A percentile compares a stretch with the other conserved stretches of the same genome.
Evolutionary conservation across 345 rosid species (phyloP).

Genomic region (Populus pruinosa): DNA sequence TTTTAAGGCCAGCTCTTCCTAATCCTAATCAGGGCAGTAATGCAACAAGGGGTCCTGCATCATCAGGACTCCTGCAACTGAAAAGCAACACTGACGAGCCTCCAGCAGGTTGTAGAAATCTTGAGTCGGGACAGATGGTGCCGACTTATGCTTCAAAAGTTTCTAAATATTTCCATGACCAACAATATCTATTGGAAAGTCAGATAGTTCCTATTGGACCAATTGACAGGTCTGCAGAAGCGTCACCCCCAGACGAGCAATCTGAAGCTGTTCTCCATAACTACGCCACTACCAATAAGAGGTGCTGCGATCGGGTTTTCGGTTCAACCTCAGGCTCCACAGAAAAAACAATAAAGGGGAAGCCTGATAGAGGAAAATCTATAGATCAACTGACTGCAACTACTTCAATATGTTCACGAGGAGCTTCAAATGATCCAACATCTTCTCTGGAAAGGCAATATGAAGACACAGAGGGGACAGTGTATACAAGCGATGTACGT

Average conservation of each 20-base stretch:
- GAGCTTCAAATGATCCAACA: slow-evolving; percentile 40
- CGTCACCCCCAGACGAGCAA: slow-evolving; percentile 49
- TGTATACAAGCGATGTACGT: slow-evolving; percentile 39
- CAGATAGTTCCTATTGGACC: neutral
- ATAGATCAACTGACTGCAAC: slow-evolving; percentile 27
- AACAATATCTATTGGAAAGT: neutral
- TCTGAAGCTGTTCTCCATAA: slow-evolving; percentile 46
- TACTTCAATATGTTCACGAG: slow-evolving; percentile 37
- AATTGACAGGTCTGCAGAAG: neutral
- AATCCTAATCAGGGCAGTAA: slow-evolving; percentile 1
- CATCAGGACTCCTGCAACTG: slow-evolving; percentile 5
- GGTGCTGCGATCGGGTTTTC: neutral
- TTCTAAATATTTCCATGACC: neutral
- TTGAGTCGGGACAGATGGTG: neutral
- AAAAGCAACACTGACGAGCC: slow-evolving; percentile 4
- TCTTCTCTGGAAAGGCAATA: slow-evolving; percentile 21
- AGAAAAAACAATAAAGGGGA: slow-evolving; percentile 10
- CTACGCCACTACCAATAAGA: neutral
- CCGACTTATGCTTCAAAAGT: slow-evolving; percentile 1
- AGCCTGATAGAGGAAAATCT: slow-evolving; percentile 1
- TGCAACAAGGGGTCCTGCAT: slow-evolving; percentile 7
- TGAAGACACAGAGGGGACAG: slow-evolving; percentile 26
- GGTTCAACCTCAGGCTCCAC: slow-evolving; percentile 4
- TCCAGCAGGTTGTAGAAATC: neutral
- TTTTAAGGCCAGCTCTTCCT: slow-evolving; percentile 8